Conservation (phyloP, 441 rosid species). For the Brassica balearica region DNA sequence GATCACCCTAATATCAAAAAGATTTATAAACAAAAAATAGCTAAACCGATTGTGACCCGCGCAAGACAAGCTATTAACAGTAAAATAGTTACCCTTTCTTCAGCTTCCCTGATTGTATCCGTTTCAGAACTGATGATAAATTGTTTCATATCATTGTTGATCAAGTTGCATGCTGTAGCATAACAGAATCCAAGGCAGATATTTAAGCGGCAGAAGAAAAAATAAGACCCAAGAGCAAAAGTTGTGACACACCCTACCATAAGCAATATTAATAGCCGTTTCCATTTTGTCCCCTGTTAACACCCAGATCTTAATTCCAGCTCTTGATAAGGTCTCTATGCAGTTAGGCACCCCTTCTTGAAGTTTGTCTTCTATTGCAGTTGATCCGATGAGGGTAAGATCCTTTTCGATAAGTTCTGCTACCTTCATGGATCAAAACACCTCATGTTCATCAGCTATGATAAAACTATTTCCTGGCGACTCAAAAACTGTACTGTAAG, state of each 20-base stretch:
- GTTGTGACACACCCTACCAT: conserved; percentile 60
- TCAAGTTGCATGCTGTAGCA: conserved; percentile 92
- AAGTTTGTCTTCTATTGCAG: conserved; percentile 99
- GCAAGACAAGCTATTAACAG: conserved; percentile 65
- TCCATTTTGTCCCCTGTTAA: conserved; percentile 99
- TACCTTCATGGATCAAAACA: conserved; percentile 63
- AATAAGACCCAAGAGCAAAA: conserved; percentile 6
- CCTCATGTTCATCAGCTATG: conserved; percentile 29
- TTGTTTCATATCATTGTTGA: conserved; percentile 96
- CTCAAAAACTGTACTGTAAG: conserved; percentile 16
- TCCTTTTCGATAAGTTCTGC: conserved; percentile 94
- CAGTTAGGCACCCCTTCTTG: conserved; percentile 99
- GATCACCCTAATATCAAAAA: conserved; percentile 84
- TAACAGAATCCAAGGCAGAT: conserved; percentile 37
- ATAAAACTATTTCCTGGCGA: conserved; percentile 8
- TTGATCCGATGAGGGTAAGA: conserved; percentile 88
- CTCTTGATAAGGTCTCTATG: conserved; percentile 96
- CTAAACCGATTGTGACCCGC: conserved; percentile 77
- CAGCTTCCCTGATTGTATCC: conserved; percentile 88
- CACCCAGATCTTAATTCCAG: conserved; percentile 99
- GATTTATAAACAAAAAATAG: conserved; percentile 50
- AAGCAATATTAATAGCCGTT: conserved; percentile 99
- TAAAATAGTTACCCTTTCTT: conserved; percentile 71
- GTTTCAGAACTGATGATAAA: conserved; percentile 96
- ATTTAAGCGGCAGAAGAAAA: conserved; percentile 34